These are phyloP conservation scores for Cyberlindnera petersonii DNA, from an alignment of 805 yeast species.

Conservation along the genomic window DNA sequence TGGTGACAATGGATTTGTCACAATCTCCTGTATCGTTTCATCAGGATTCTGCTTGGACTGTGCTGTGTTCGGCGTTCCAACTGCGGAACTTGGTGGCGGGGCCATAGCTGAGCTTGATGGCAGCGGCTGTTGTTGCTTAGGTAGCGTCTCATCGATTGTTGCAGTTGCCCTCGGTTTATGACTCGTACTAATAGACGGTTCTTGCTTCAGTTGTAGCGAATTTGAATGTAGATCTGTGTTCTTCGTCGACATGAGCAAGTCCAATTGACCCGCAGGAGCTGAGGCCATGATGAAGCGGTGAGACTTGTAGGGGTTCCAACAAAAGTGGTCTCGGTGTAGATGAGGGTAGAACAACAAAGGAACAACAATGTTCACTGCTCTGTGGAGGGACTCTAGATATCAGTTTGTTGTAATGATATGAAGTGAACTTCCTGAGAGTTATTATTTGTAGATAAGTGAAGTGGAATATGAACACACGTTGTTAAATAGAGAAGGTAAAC, in stretches of 20 bases:
- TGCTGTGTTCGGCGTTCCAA: background rate
- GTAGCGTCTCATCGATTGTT: background rate
- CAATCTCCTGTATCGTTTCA: constrained; percentile 17
- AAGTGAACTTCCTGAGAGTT: too few relatives aligned
- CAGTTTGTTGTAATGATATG: too few relatives aligned
- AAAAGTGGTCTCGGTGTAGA: background rate
- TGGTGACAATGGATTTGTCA: constrained; percentile 7
- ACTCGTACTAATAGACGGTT: background rate
- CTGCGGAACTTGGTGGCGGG: background rate
- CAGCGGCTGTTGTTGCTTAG: background rate
- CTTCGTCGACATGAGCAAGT: constrained; percentile 13
- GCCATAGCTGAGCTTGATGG: background rate
- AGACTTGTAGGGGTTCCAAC: too few relatives aligned
- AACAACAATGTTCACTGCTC: too few relatives aligned
- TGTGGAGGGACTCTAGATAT: too few relatives aligned
- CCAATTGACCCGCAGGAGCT: constrained; percentile 19
- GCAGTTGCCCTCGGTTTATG: background rate
- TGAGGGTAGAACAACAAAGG: background rate
- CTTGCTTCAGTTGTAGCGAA: constrained; percentile 17
- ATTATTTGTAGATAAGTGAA: too few relatives aligned
- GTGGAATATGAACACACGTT: background rate
- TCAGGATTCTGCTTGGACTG: constrained; percentile 10
- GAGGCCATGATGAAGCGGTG: constrained; percentile 2
- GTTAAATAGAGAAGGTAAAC: background rate
- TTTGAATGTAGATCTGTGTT: constrained; percentile 16